Evolutionary conservation across 1,284 basidiomycete species (phyloP).

Genomic region (Tilletia caries): DNA sequence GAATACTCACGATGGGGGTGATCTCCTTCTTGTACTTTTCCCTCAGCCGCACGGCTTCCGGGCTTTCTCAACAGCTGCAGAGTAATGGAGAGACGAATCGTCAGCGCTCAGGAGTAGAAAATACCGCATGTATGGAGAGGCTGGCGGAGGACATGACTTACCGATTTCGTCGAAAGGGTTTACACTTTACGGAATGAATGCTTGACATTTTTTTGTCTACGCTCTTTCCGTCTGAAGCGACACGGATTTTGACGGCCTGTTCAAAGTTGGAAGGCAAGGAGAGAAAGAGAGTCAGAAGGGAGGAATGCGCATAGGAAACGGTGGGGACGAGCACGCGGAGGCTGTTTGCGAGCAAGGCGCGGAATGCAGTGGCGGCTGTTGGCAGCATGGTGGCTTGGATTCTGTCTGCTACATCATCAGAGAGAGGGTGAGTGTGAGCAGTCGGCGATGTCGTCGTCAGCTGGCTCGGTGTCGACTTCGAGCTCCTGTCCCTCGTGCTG

Average conservation of each 20-base stretch:
- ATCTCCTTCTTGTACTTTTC: slow-evolving; percentile 67
- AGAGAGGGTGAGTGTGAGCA: too few relatives aligned
- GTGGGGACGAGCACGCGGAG: slow-evolving; percentile 51
- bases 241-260: slow-evolving; percentile 52
- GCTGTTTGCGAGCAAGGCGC: slow-evolving; percentile 48
- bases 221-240: slow-evolving; percentile 51
- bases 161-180: slow-evolving; percentile 58
- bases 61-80: slow-evolving; percentile 88
- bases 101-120: too few relatives aligned
- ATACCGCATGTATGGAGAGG: too few relatives aligned
- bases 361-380: slow-evolving; percentile 28
- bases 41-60: slow-evolving; percentile 89
- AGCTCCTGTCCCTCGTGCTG: too few relatives aligned
- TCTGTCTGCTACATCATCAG: too few relatives aligned
- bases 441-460: too few relatives aligned
- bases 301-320: background rate
- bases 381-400: too few relatives aligned
- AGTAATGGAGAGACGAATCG: too few relatives aligned
- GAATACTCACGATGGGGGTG: slow-evolving; percentile 47
- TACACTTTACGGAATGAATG: too few relatives aligned
- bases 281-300: background rate
- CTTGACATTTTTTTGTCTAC: slow-evolving; percentile 53
- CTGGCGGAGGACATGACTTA: background rate
- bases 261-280: background rate
- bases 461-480: too few relatives aligned